These are phyloP conservation scores for Favolaschia claudopus DNA, from an alignment of 768 basidiomycete genomes.

Conservation along the genomic window DNA sequence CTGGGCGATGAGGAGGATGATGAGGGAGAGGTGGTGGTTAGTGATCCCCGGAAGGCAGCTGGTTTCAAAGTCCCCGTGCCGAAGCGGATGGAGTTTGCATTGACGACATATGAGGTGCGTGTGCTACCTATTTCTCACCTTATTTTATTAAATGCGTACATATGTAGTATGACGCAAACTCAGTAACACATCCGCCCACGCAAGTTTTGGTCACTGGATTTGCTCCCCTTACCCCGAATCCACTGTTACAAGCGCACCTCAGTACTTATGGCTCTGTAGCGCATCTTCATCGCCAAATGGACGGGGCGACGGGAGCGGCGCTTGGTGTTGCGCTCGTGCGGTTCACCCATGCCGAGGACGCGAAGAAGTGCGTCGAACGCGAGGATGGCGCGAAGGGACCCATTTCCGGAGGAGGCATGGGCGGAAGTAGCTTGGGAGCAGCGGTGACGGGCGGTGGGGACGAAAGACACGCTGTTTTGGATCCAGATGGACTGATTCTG, in stretches of 20 bases:
- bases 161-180: constrained; percentile 76
- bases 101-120: constrained; percentile 26
- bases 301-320: constrained; percentile 79
- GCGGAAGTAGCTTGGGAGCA: constrained; percentile 48
- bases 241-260: constrained; percentile 73
- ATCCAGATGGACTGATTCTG: constrained; percentile 73
- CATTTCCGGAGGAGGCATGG: constrained; percentile 45
- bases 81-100: constrained; percentile 32
- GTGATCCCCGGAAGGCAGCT: constrained; percentile 26
- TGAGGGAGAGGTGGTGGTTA: constrained; percentile 39
- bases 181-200: constrained; percentile 76
- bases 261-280: constrained; percentile 64
- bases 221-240: constrained; percentile 72
- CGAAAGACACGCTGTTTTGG: constrained; percentile 79
- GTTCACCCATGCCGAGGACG: constrained; percentile 71
- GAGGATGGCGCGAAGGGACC: constrained; percentile 71
- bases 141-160: constrained; percentile 25
- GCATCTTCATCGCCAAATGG: constrained; percentile 80
- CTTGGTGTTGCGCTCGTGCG: constrained; percentile 84
- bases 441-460: constrained; percentile 52
- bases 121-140: neutral
- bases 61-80: constrained; percentile 35
- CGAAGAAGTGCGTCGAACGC: constrained; percentile 66
- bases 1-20: constrained; percentile 48
- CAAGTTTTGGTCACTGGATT: constrained; percentile 77